A percentile compares a stretch with the other conserved stretches of the same genome.
These are phyloP conservation scores for Apiotrichum porosum DNA, from an alignment of 1,284 basidiomycete species.

Conservation along the genomic window DNA sequence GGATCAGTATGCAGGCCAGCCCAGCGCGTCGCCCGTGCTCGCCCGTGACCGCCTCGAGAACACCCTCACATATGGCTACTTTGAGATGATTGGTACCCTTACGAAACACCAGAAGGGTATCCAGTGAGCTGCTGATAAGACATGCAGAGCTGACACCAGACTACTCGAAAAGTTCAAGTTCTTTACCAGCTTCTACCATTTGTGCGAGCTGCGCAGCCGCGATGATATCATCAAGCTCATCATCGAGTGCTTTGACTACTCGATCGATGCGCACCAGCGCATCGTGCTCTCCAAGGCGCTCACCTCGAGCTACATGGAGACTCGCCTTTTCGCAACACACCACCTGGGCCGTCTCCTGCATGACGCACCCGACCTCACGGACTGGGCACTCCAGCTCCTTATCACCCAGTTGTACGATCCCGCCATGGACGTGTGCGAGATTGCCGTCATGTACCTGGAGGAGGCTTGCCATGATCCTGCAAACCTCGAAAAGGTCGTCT, in stretches of 20 bases:
- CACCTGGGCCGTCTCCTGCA: slow-evolving; percentile 69
- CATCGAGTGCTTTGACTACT: slow-evolving; percentile 87
- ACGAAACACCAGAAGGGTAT: slow-evolving; percentile 84
- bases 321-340: slow-evolving; percentile 81
- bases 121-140: slow-evolving; percentile 60
- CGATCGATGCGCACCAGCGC: slow-evolving; percentile 81
- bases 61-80: slow-evolving; percentile 84
- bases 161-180: slow-evolving; percentile 86
- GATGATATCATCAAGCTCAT: slow-evolving; percentile 89
- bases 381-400: slow-evolving; percentile 82
- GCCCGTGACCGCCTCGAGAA: slow-evolving; percentile 75
- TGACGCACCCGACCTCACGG: slow-evolving; percentile 55
- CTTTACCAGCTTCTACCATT: slow-evolving; percentile 90
- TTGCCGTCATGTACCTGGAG: slow-evolving; percentile 82
- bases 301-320: slow-evolving; percentile 83
- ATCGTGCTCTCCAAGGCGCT: slow-evolving; percentile 88
- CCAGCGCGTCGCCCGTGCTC: slow-evolving; percentile 66
- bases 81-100: slow-evolving; percentile 90
- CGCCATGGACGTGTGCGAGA: slow-evolving; percentile 77
- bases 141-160: slow-evolving; percentile 49
- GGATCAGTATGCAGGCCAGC: slow-evolving; percentile 59
- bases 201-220: slow-evolving; percentile 81
- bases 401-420: slow-evolving; percentile 95
- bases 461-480: slow-evolving; percentile 81
- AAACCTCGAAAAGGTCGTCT: slow-evolving; percentile 82